These are phyloP conservation scores for Dothidotthia symphoricarpi DNA, from an alignment of 2,329 filamentous ascomycete species.

Conservation along the genomic window DNA sequence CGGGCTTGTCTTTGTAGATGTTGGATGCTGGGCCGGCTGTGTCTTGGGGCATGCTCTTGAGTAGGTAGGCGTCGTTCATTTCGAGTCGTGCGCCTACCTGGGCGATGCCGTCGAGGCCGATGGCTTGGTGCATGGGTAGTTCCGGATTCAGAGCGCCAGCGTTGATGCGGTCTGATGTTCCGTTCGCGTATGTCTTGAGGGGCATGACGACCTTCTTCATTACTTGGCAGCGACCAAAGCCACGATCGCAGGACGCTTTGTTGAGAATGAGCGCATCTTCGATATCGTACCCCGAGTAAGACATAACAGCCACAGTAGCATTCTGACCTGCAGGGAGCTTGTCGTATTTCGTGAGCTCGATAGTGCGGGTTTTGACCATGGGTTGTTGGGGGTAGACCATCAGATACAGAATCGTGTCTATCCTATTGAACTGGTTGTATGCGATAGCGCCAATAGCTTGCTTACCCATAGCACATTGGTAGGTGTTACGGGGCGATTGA, in stretches of 20 bases:
- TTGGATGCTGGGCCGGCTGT: conserved; percentile 67
- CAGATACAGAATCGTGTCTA: conserved; percentile 92
- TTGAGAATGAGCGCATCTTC: conserved; percentile 97
- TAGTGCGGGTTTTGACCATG: conserved; percentile 96
- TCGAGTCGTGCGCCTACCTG: conserved; percentile 79
- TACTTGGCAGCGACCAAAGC: conserved; percentile 96
- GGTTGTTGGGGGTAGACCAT: conserved; percentile 97
- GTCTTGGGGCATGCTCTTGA: conserved; percentile 83
- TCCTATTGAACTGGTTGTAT: conserved; percentile 95
- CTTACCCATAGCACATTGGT: conserved; percentile 99
- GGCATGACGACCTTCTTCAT: conserved; percentile 90
- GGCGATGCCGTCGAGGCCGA: conserved; percentile 85
- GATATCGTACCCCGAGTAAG: conserved; percentile 98
- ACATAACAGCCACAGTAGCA: conserved; percentile 98
- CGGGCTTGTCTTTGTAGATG: conserved; percentile 63
- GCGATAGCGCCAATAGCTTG: conserved; percentile 98
- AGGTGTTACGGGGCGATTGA: conserved; percentile 96
- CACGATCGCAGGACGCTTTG: conserved; percentile 91
- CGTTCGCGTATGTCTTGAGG: conserved; percentile 85
- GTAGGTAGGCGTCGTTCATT: conserved; percentile 80
- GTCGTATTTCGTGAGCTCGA: conserved; percentile 94
- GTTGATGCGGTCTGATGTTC: conserved; percentile 59
- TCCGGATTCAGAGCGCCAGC: conserved; percentile 46
- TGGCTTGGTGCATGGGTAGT: conserved; percentile 60
- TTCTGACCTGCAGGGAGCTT: conserved; percentile 96